Conservation (phyloP, 306 rosid species). For the Bauhinia variegata region DNA sequence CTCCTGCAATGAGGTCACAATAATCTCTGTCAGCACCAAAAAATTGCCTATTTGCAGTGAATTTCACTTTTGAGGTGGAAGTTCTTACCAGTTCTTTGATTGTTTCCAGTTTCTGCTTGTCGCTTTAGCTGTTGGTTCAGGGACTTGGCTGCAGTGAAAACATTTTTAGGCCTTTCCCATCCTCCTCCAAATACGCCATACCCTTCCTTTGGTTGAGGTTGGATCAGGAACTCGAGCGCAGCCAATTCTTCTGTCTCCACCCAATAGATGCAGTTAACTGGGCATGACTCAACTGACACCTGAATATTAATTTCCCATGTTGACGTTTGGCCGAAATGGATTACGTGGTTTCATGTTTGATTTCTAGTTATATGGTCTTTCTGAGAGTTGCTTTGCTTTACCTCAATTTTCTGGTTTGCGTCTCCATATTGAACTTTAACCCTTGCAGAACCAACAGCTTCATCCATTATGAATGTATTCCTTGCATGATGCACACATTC, state of each 20-base stretch:
- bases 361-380: background rate
- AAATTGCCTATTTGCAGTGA: background rate
- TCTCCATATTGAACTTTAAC: conserved; percentile 81
- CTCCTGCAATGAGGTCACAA: conserved; percentile 37
- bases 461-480: conserved; percentile 68
- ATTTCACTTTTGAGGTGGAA: conserved; percentile 5
- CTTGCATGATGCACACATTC: conserved; percentile 75
- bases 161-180: conserved; percentile 78
- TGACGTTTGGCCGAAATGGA: background rate
- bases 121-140: conserved; percentile 50
- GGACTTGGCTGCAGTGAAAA: conserved; percentile 70
- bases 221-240: conserved; percentile 70
- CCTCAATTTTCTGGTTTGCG: conserved; percentile 62
- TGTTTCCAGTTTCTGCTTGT: conserved; percentile 20
- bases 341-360: background rate
- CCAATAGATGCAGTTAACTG: conserved; percentile 81
- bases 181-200: conserved; percentile 85
- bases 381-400: conserved; percentile 7
- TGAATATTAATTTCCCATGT: conserved; percentile 34
- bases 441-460: conserved; percentile 66
- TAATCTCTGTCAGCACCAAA: background rate
- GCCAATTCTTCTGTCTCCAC: conserved; percentile 63
- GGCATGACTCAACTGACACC: conserved; percentile 79
- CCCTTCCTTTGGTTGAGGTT: conserved; percentile 69
- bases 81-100: conserved; percentile 39